Evolutionary conservation across 2,329 filamentous ascomycete genomes (phyloP), one percentile per base, ranked within the genome.

Genomic region (Didymella glomerata): DNA sequence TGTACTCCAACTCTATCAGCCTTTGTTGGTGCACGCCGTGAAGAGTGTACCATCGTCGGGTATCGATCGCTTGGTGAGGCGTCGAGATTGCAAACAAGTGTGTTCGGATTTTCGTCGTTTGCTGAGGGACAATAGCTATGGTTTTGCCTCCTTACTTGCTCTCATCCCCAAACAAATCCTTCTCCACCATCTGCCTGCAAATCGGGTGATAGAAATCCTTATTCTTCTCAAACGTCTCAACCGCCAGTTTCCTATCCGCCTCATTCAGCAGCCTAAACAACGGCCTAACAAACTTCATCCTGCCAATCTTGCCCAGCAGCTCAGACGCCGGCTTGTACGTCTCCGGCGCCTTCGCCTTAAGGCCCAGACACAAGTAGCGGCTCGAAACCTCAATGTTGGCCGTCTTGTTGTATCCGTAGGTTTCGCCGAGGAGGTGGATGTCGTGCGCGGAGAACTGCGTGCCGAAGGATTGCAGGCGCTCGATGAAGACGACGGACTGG

Each of bases 201-300:
- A 98, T 97, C 2, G 95, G 95, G 74, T 98, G 94, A 75, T 98
- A 99, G 74, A 98, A 98, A 63, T 93, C 89, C 78, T 85, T 90
- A 76, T 97, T 90, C 84, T 90, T 90, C 79, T 90, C 86, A 78
- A 97, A 97, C 0, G 93, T 96, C 75, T 87, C 82, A 52, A 94
- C 78, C 0, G 95, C 94, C 70, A 96, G 78, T 25, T 87, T 81
- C 46, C 86, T 82, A 78, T 97, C 89, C 38, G 91, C 86, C 75
- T 88, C 87, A 71, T 90, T 89, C 66, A 99, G 80, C 48, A 86
- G 85, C 61, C 90, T 85, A 80, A 90, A 97, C 72, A 98, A 79
- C 22, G 94, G 92, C 47, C 94, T 84, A 59, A 98, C 94, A 77
- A 94, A 98, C 85, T 98, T 98, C 95, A 99, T 98, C 57, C 95